Percentiles rank a stretch among this genome's conserved stretches.
These are phyloP conservation scores for Tolypocladium amazonense DNA, from an alignment of 2,329 filamentous ascomycete genomes.

Conservation along the genomic window DNA sequence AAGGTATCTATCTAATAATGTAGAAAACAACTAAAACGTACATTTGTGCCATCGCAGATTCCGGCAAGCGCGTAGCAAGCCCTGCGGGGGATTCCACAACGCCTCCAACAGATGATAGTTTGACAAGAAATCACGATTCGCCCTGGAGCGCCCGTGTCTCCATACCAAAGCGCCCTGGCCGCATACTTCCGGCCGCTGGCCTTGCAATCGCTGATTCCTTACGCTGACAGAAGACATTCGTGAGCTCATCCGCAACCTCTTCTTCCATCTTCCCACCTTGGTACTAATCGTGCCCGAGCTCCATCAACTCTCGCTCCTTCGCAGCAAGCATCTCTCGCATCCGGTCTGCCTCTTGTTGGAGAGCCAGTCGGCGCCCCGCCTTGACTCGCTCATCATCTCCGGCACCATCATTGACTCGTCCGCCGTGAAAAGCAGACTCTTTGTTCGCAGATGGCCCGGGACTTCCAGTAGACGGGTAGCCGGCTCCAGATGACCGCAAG, in stretches of 20 bases:
- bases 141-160: neutral
- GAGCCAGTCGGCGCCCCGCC: constrained; percentile 51
- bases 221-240: constrained; percentile 10
- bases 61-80: neutral
- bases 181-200: neutral
- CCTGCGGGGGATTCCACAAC: neutral
- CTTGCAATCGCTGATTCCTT: neutral
- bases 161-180: neutral
- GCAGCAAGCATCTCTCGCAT: constrained; percentile 64
- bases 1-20: neutral
- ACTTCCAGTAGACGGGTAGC: constrained; percentile 25
- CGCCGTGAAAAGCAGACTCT: constrained; percentile 11
- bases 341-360: constrained; percentile 63
- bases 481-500: constrained; percentile 31
- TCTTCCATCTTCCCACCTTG: constrained; percentile 6
- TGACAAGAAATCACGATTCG: neutral
- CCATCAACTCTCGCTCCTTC: constrained; percentile 60
- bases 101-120: neutral
- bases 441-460: constrained; percentile 26
- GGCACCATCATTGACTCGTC: constrained; percentile 9
- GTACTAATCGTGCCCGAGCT: constrained; percentile 15
- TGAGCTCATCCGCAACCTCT: constrained; percentile 11
- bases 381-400: constrained; percentile 40
- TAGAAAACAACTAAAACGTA: neutral
- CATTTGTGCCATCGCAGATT: neutral